Evolutionary conservation across 192 early-diverging fungal species (phyloP), one percentile per base, ranked within the genome.

Genomic region (Coemansia sp.): DNA sequence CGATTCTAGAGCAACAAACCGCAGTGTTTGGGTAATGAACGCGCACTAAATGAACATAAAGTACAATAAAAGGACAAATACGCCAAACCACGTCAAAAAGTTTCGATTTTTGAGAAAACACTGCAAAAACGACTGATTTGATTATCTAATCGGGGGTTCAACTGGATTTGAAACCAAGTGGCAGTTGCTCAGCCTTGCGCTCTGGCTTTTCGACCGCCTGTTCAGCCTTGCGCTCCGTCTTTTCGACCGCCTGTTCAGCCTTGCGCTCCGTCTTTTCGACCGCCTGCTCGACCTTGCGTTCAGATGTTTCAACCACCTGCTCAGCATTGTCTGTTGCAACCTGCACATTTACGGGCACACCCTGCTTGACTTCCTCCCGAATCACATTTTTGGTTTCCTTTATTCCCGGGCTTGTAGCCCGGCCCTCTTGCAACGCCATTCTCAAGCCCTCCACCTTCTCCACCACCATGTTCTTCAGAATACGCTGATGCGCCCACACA

Each of bases 361-460:
- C 26, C 12, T 54, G 52, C 52, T 54, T 25, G 3, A 54, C 52
- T 4, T 54, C 8, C 14, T 22, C 22, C 51, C 23, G 51, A 11
- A 26, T 23, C 21, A 22, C 52, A 3, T 45, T n/a, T 5, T 45
- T 45, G 8, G 10, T 25, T 7, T 54, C 52, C n/a, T 9, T 21
- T 21, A 21, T 21, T 21, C 21, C 31, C 0, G 26, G 41, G 41
- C 41, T 45, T 45, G 27, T 25, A 27, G 22, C 22, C 17, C 27
- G 22, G 52, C 54, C 54, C 54, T 56, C 54, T n/a, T 56, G 54
- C 54, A 56, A 14, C 10, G 54, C 11, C 54, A 56, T 27, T 16
- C 54, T 27, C 54, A 56, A 29, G 14, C 17, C 29, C 54, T 56
- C 54, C 3, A 56, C 54, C 31, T 25, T n/a, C 14, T 6, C 54